Evolutionary conservation across 345 rosid genomes (phyloP).

Genomic region (Melaleuca quinquenervia): DNA sequence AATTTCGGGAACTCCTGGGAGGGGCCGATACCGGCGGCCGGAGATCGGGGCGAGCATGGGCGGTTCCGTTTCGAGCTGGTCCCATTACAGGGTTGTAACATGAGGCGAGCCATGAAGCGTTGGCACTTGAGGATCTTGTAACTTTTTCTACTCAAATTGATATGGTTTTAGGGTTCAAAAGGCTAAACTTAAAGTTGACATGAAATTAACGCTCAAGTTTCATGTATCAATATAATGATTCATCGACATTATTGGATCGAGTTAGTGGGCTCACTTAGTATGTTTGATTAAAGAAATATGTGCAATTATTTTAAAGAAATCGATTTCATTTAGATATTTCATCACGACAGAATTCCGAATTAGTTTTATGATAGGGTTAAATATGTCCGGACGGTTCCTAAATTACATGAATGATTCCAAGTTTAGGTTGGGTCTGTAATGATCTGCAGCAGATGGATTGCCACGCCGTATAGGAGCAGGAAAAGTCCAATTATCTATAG

Average conservation of each 20-base stretch:
- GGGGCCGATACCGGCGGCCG: background rate
- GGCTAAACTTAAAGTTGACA: background rate
- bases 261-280: background rate
- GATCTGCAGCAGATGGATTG: background rate
- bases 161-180: background rate
- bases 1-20: slow-evolving; percentile 2
- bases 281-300: background rate
- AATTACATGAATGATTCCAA: background rate
- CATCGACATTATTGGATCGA: background rate
- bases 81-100: background rate
- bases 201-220: background rate
- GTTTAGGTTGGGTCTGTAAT: background rate
- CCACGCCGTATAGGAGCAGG: background rate
- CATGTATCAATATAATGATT: background rate
- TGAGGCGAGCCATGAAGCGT: background rate
- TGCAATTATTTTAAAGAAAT: background rate
- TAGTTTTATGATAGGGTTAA: background rate
- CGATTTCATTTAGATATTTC: background rate
- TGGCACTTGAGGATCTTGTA: background rate
- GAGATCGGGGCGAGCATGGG: background rate
- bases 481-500: background rate
- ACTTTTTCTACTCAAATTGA: background rate
- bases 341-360: background rate
- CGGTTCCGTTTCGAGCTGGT: background rate
- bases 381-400: background rate